Base-by-base conservation (phyloP, 164 flowering plant species). In the Sextonia rubra region DNA sequence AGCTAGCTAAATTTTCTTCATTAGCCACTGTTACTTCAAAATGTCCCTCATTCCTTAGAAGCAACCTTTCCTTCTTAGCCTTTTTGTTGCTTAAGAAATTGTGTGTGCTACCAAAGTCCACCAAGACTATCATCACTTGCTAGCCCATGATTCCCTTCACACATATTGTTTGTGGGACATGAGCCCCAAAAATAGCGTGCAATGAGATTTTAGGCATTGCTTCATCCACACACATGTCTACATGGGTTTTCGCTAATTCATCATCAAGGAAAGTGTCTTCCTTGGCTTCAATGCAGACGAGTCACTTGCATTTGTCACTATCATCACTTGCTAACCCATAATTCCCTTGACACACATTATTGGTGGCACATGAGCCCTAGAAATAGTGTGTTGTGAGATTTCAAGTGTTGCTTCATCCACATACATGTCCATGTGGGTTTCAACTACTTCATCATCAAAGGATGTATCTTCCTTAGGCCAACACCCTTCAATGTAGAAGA, bases 401-500 rank as follows among this genome's bases (percentile, higher is more conserved):
- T 68, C 14, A 7, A 24, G 11, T 0, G 2, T 37, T 37, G 44
- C 44, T 37, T 37, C 44, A 37, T 37, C 44, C 44, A 37, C 44
- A 37, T 37, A 37, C 44, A 8, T 37, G 11, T 37, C 44, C 44
- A 37, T 37, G 44, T 37, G 44, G 44, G 70, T 44, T 11, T 44
- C 25, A n/a, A 25, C 12, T 20, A 17, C 60, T 17, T 56, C 60
- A 56, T n/a, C 22, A 17, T 56, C 60, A 7, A 37, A n/a, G n/a
- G n/a, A n/a, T 5, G 5, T n/a, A 22, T 47, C 26, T 24, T 23
- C 66, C 23, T 37, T 1, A 15, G 52, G 44, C 49, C 70, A 68
- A 30, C 23, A 11, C 14, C 70, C 70, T 44, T 68, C 70, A 68
- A 47, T 68, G 55, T 32, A 49, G 25, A 68, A 68, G 9, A 68